A percentile compares a stretch with the other conserved stretches of the same genome.
Conservation (phyloP, 805 yeast species). For the Candida insectorum region DNA sequence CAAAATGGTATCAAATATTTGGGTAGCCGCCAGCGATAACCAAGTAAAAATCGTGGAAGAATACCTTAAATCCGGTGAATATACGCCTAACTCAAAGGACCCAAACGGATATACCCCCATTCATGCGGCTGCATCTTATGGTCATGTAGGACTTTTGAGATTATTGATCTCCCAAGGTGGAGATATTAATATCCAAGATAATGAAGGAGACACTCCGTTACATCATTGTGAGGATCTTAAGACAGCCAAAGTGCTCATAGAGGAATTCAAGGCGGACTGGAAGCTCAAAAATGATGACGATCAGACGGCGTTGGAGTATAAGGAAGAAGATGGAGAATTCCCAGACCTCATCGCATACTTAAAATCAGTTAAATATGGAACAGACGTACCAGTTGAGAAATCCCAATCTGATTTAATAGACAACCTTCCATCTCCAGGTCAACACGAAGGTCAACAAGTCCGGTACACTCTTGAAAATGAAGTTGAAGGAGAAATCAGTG, state of each 20-base stretch:
- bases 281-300: slow-evolving; percentile 67
- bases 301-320: slow-evolving; percentile 66
- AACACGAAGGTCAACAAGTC: slow-evolving; percentile 46
- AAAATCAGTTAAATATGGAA: slow-evolving; percentile 20
- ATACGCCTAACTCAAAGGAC: slow-evolving; percentile 72
- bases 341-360: slow-evolving; percentile 75
- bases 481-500: slow-evolving; percentile 20
- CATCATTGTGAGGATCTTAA: slow-evolving; percentile 79
- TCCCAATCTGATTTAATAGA: neutral
- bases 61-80: slow-evolving; percentile 45
- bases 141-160: slow-evolving; percentile 64
- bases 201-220: slow-evolving; percentile 93
- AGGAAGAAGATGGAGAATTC: slow-evolving; percentile 85
- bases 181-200: slow-evolving; percentile 75
- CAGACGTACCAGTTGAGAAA: neutral
- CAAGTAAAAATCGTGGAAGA: slow-evolving; percentile 55
- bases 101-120: slow-evolving; percentile 95
- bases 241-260: slow-evolving; percentile 65
- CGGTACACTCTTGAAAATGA: slow-evolving; percentile 52
- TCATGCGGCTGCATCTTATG: slow-evolving; percentile 97
- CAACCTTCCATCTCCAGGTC: slow-evolving; percentile 35
- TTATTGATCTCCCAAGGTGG: slow-evolving; percentile 62
- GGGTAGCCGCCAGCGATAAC: slow-evolving; percentile 95
- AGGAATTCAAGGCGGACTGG: slow-evolving; percentile 65
- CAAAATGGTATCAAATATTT: slow-evolving; percentile 58